phyloP scores from a whole-genome alignment of 306 rosid genomes.

The Gastrolobium villosum region DNA sequence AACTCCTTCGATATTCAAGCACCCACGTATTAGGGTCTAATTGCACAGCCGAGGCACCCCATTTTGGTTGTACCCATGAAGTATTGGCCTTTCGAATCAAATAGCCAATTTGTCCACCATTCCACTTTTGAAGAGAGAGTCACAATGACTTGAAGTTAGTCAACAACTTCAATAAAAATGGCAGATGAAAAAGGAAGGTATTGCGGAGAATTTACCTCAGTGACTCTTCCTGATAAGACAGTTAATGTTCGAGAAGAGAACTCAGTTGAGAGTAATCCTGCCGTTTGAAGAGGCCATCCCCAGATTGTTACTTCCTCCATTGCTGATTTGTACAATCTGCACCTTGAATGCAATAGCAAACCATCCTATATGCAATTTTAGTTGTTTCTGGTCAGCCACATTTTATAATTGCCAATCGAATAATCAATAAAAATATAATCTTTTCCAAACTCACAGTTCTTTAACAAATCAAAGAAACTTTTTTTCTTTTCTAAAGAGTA shows the following conservation, averaged over 20 bases:
- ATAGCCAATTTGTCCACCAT: conserved; percentile 68
- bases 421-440: conserved; percentile 5
- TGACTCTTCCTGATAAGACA: conserved; percentile 82
- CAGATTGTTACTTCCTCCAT: conserved; percentile 77
- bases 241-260: conserved; percentile 69
- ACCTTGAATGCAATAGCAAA: conserved; percentile 70
- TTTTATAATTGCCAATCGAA: background rate
- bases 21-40: conserved; percentile 86
- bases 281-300: conserved; percentile 99
- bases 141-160: conserved; percentile 27
- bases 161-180: conserved; percentile 17
- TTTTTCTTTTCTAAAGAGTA: background rate
- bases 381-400: background rate
- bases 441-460: background rate
- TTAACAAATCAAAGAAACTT: background rate
- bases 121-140: conserved; percentile 65
- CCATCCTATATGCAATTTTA: conserved; percentile 66
- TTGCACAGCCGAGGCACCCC: conserved; percentile 87
- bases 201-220: conserved; percentile 63
- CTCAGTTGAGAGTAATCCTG: conserved; percentile 78
- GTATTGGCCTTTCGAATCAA: conserved; percentile 65
- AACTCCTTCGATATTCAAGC: conserved; percentile 77
- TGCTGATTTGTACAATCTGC: conserved; percentile 78
- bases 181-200: background rate
- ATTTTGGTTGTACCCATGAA: conserved; percentile 76